phyloP scores from a whole-genome alignment of 345 rosid genomes.

The Salix viminalis region DNA sequence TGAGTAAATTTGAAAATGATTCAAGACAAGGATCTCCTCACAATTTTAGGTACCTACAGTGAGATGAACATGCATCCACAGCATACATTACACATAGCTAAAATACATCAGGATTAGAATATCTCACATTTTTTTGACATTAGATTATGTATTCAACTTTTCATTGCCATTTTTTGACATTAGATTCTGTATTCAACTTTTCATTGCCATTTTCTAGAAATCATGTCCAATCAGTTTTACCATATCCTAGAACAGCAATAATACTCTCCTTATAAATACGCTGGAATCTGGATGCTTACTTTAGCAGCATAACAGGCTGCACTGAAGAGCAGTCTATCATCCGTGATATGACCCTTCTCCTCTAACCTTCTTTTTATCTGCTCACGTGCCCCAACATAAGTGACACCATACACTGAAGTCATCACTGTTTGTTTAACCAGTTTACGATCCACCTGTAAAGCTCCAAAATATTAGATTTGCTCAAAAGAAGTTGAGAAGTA shows the following conservation, averaged over 20 bases:
- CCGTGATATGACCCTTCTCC: conserved; percentile 83
- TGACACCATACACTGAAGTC: conserved; percentile 99
- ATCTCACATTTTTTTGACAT: background rate
- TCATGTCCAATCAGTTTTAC: background rate
- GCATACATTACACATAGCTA: background rate
- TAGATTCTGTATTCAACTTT: conserved; percentile 4
- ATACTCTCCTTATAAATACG: background rate
- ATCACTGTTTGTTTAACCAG: conserved; percentile 95
- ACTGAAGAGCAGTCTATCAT: conserved; percentile 66
- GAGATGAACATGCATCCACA: background rate
- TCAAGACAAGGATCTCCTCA: background rate
- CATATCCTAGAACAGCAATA: background rate
- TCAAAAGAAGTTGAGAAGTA: background rate
- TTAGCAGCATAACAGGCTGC: conserved; percentile 93
- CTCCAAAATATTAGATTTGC: conserved; percentile 18
- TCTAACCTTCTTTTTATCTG: conserved; percentile 88
- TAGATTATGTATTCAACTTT: conserved; percentile 4
- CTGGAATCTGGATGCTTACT: conserved; percentile 41
- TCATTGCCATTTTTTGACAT: background rate
- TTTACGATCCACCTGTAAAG: conserved; percentile 85
- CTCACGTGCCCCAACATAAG: conserved; percentile 94
- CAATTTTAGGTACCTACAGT: background rate
- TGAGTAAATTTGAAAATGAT: conserved; percentile 9
- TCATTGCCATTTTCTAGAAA: background rate
- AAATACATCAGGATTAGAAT: background rate